phyloP scores from a whole-genome alignment of 257 asterid genomes.

The Pogostemon cablin region DNA sequence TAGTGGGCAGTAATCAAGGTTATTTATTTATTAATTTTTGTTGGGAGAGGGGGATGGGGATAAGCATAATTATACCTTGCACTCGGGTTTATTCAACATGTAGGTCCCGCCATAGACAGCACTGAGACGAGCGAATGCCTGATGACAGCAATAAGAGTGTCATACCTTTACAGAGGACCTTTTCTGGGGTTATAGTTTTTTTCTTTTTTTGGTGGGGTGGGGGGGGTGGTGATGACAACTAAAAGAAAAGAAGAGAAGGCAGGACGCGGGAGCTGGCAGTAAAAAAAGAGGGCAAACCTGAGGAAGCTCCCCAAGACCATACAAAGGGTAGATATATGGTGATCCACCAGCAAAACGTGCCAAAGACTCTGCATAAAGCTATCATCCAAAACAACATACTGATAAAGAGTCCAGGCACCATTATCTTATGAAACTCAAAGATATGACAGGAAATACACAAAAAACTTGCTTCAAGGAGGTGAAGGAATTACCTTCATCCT shows the following conservation, averaged over 20 bases:
- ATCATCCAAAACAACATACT: conserved; percentile 33
- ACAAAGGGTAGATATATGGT: conserved; percentile 92
- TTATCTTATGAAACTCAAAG: conserved; percentile 25
- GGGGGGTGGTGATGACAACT: neutral
- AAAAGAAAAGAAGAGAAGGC: neutral
- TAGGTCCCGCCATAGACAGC: conserved; percentile 99
- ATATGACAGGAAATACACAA: neutral
- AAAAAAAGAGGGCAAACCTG: conserved; percentile 56
- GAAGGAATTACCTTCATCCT: conserved; percentile 73
- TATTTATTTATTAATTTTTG: neutral
- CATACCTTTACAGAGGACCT: neutral
- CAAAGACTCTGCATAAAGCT: conserved; percentile 91
- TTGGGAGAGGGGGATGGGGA: neutral
- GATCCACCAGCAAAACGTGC: conserved; percentile 98
- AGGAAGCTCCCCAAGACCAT: conserved; percentile 98
- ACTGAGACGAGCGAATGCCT: conserved; percentile 99
- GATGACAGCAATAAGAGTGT: conserved; percentile 27
- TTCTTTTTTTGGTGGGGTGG: neutral
- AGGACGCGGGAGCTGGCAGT: neutral
- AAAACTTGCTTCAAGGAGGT: conserved; percentile 13
- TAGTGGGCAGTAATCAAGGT: too few species aligned
- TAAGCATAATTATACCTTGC: conserved; percentile 61
- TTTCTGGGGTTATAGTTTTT: too few species aligned
- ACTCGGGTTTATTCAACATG: conserved; percentile 93
- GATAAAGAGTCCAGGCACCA: conserved; percentile 18